These are phyloP conservation scores for Eucalyptus curtisii DNA, from an alignment of 345 rosid species.

Conservation along the genomic window DNA sequence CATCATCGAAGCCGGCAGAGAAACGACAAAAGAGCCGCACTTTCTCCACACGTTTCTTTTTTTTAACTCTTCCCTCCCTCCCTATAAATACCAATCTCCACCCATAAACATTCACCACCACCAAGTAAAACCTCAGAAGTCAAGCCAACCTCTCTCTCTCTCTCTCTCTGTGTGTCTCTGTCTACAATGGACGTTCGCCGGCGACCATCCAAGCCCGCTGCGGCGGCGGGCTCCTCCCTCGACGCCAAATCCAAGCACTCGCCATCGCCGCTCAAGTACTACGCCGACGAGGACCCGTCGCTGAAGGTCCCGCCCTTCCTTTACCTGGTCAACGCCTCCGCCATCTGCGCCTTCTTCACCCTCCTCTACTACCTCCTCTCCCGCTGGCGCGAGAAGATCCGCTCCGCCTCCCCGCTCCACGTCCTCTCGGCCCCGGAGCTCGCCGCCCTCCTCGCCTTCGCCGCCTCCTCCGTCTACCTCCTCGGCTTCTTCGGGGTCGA, in stretches of 20 bases:
- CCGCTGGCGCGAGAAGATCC: constrained; percentile 34
- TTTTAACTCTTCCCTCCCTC: background rate
- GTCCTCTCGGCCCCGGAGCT: constrained; percentile 10
- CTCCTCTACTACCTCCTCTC: constrained; percentile 18
- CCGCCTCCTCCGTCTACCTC: constrained; percentile 14
- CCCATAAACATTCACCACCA: background rate
- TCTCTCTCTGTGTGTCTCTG: background rate
- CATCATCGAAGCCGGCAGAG: background rate
- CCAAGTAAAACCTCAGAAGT: background rate
- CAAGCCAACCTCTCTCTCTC: background rate
- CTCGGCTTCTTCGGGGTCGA: constrained; percentile 4
- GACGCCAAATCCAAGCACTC: background rate
- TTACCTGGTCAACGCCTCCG: constrained; percentile 11
- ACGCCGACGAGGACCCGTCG: background rate
- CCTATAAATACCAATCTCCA: background rate
- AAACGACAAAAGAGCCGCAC: background rate
- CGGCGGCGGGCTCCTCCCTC: background rate
- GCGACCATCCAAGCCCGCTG: background rate
- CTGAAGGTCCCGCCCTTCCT: background rate
- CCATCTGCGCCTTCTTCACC: constrained; percentile 15
- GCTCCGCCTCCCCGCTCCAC: constrained; percentile 22
- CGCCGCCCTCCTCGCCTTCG: constrained; percentile 6
- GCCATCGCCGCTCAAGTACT: background rate
- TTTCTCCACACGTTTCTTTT: background rate
- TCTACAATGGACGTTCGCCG: background rate